Evolutionary conservation across 2,329 filamentous ascomycete genomes (phyloP).

Genomic region (Aspergillus pseudoviridinutans): DNA sequence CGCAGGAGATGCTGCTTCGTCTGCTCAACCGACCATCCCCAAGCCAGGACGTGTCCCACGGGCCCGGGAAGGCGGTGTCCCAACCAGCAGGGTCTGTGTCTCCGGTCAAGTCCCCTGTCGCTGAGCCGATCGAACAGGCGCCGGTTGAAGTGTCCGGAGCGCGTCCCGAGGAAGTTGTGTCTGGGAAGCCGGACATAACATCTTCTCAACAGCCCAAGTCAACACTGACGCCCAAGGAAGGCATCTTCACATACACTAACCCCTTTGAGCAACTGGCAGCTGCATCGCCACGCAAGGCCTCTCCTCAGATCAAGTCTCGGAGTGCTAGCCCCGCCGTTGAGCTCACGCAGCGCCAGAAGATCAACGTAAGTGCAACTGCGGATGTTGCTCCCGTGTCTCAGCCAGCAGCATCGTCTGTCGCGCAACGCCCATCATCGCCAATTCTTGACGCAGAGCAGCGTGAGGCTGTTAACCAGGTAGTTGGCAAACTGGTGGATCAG

Average conservation of each 20-base stretch:
- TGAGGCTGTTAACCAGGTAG: conserved; percentile 68
- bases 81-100: conserved; percentile 42
- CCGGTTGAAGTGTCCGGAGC: conserved; percentile 12
- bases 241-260: conserved; percentile 67
- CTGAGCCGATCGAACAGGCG: conserved; percentile 12
- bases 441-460: conserved; percentile 37
- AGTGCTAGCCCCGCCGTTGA: conserved; percentile 39
- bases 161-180: conserved; percentile 11
- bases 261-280: conserved; percentile 67
- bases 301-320: conserved; percentile 46
- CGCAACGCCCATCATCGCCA: conserved; percentile 21
- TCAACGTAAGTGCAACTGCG: conserved; percentile 19
- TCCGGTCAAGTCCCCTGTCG: conserved; percentile 27
- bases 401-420: conserved; percentile 6
- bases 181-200: conserved; percentile 35
- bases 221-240: conserved; percentile 33
- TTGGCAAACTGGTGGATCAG: conserved; percentile 61
- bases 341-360: conserved; percentile 17
- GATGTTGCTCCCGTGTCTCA: conserved; percentile 13
- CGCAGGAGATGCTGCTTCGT: conserved; percentile 80
- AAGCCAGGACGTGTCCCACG: conserved; percentile 23
- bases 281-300: conserved; percentile 59
- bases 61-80: conserved; percentile 20
- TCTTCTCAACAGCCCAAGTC: conserved; percentile 30
- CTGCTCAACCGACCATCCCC: conserved; percentile 71